phyloP scores from a whole-genome alignment of 2,329 filamentous ascomycete genomes.

The Phialemoniopsis sp. region DNA sequence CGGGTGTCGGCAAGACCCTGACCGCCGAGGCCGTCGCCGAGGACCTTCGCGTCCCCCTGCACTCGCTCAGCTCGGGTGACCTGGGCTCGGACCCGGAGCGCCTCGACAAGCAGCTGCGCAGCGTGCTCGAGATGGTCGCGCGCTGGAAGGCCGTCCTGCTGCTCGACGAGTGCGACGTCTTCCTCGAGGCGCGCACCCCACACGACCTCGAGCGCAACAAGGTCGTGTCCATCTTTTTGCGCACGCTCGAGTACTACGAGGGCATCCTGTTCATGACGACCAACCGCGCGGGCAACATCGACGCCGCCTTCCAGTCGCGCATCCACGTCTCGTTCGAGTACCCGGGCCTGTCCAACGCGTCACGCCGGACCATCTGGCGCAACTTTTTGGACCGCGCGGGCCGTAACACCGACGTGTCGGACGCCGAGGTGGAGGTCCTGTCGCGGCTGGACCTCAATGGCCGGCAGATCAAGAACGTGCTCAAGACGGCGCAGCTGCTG shows the following conservation, averaged over 20 bases:
- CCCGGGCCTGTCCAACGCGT: slow-evolving; percentile 28
- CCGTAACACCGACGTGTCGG: slow-evolving; percentile 17
- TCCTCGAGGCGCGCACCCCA: slow-evolving; percentile 11
- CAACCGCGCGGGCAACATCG: slow-evolving; percentile 40
- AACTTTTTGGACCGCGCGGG: slow-evolving; percentile 30
- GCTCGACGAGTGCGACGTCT: slow-evolving; percentile 62
- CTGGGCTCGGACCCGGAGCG: slow-evolving; percentile 62
- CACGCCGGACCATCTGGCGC: slow-evolving; percentile 30
- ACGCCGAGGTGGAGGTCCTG: slow-evolving; percentile 29
- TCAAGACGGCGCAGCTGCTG: slow-evolving; percentile 26
- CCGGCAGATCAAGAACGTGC: slow-evolving; percentile 29
- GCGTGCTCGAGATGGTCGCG: slow-evolving; percentile 69
- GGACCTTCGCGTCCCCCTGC: slow-evolving; percentile 42
- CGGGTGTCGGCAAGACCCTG: slow-evolving; percentile 46
- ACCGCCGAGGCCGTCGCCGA: slow-evolving; percentile 47
- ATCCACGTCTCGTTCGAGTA: slow-evolving; percentile 46
- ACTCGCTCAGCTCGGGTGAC: slow-evolving; percentile 59
- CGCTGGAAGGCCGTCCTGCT: slow-evolving; percentile 69
- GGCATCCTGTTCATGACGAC: slow-evolving; percentile 45
- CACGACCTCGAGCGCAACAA: slow-evolving; percentile 33
- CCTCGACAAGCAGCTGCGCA: slow-evolving; percentile 62
- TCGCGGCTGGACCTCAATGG: slow-evolving; percentile 28
- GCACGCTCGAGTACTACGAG: slow-evolving; percentile 42
- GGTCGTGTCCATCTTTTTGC: slow-evolving; percentile 31
- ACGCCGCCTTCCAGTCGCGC: slow-evolving; percentile 40